Evolutionary conservation across 2,329 filamentous ascomycete genomes (phyloP).

Genomic region (Sporothrix curviconia): DNA sequence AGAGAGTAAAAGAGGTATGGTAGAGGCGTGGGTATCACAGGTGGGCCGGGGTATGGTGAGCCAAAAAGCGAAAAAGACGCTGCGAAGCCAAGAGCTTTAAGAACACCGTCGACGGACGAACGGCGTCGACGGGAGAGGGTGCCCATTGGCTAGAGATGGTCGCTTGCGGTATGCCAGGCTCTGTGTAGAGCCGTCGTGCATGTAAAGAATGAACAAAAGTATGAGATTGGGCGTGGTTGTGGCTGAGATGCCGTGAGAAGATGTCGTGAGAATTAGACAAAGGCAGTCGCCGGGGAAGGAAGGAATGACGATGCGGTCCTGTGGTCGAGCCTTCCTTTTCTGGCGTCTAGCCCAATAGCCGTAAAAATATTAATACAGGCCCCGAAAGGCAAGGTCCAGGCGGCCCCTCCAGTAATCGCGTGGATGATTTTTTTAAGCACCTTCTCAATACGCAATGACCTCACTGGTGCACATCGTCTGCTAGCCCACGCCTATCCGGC

Average conservation of each 20-base stretch:
- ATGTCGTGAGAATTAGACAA: background rate
- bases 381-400: background rate
- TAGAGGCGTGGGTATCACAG: background rate
- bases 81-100: background rate
- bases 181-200: background rate
- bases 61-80: background rate
- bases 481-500: constrained; percentile 7
- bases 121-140: constrained; percentile 4
- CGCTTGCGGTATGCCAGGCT: background rate
- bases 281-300: background rate
- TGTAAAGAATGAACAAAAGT: background rate
- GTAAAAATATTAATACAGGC: background rate
- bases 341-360: too few relatives aligned
- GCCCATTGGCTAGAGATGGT: constrained; percentile 10
- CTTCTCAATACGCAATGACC: background rate
- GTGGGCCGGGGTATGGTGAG: too few relatives aligned
- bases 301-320: background rate
- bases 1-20: background rate
- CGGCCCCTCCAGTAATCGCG: background rate
- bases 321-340: too few relatives aligned
- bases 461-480: background rate
- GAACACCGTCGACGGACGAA: constrained; percentile 8
- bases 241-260: background rate
- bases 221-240: background rate
- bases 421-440: constrained; percentile 1